phyloP scores from a whole-genome alignment of 345 rosid species.

The Eucalyptus decipiens region DNA sequence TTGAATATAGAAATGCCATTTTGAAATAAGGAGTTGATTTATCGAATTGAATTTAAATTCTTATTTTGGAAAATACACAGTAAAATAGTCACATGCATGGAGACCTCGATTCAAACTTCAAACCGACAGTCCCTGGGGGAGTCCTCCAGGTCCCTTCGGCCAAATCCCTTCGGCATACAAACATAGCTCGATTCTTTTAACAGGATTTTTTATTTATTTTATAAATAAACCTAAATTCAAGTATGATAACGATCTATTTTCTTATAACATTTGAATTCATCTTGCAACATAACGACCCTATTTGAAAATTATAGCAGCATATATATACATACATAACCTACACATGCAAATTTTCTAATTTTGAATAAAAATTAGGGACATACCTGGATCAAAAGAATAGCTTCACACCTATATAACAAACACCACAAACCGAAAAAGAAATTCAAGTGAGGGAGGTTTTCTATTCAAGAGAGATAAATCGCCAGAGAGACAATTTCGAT shows the following conservation, averaged over 20 bases:
- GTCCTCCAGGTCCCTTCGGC: too few relatives aligned
- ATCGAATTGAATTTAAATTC: not conserved
- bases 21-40: not conserved
- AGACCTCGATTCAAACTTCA: not conserved
- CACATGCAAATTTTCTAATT: not conserved
- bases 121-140: not conserved
- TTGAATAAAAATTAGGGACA: not conserved
- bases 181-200: not conserved
- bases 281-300: not conserved
- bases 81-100: not conserved
- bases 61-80: not conserved
- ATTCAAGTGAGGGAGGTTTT: not conserved
- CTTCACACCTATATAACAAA: not conserved
- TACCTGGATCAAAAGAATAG: fast-evolving
- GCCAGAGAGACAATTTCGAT: not conserved
- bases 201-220: not conserved
- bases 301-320: not conserved
- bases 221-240: not conserved
- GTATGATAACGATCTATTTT: not conserved
- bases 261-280: not conserved
- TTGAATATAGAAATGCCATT: not conserved
- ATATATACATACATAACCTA: fast-evolving
- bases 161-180: not conserved
- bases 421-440: not conserved
- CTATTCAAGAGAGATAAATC: not conserved